Base-by-base conservation (phyloP, 169 alveolate genomes). In the Theileria equi region DNA sequence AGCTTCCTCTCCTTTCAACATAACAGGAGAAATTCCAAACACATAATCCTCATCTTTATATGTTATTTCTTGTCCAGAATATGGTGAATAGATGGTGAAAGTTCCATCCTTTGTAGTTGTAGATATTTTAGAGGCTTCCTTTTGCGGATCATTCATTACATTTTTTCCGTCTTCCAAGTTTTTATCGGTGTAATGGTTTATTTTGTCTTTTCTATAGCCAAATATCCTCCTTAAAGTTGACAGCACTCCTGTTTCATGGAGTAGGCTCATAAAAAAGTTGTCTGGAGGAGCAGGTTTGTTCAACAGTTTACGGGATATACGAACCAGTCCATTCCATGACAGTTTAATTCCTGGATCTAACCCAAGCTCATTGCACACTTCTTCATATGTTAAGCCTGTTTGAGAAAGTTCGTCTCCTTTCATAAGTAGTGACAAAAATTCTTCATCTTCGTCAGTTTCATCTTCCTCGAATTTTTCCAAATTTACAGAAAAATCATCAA, bases 361-460 rank as follows among this genome's bases (percentile, higher is more conserved):
- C 16, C 67, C 67, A 52, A 81, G 38, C 19, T 45, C 50, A 17
- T 71, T 70, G 34, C 81, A 67, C 5, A 61, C 29, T 26, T 77
- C 86, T 7, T 11, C n/a, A n/a, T n/a, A n/a, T n/a, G n/a, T n/a
- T 72, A 32, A 21, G 28, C 4, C 36, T 36, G 7, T 44, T 26
- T 10, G n/a, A n/a, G n/a, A n/a, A n/a, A 41, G 58, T 1, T 3
- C 29, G 19, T 29, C 50, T 17, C 4, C 19, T 4, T 49, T 41
- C 19, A 35, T 29, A 6, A 16, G 45, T 28, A 25, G 28, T 17
- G 44, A 55, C 10, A 28, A 16, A 35, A 13, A 40, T 3, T 19
- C 29, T 31, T 47, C 76, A 19, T 64, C 21, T 13, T 19, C 8
- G 3, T 50, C 61, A 41, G 0, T 13, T 6, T 21, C 57, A 25